Conservation (phyloP, 108 stramenopile genomes). For the Cyclotella distinguenda region DNA sequence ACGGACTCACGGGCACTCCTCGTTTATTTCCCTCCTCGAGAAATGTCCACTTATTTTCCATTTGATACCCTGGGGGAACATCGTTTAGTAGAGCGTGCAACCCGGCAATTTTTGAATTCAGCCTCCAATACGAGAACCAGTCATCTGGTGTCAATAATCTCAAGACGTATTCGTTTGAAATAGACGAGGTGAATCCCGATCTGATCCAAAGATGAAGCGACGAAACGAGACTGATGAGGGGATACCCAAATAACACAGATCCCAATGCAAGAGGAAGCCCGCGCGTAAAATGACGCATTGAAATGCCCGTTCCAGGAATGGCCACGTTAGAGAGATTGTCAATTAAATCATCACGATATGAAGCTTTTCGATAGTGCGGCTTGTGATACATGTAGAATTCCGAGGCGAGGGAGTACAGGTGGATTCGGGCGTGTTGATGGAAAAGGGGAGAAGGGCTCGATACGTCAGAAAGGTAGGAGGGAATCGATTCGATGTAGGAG, state of each 20-base stretch:
- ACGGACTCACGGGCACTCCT: conserved; percentile 92
- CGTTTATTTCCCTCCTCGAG: conserved; percentile 70
- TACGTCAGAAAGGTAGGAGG: conserved; percentile 36
- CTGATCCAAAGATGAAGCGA: conserved; percentile 65
- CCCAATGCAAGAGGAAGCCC: conserved; percentile 40
- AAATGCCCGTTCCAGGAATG: conserved; percentile 95
- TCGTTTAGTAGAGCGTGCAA: conserved; percentile 89
- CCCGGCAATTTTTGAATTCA: conserved; percentile 92
- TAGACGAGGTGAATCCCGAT: conserved; percentile 39
- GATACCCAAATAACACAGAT: conserved; percentile 78
- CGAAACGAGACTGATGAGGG: conserved; percentile 69
- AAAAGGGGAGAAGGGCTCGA: conserved; percentile 44
- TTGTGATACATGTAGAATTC: conserved; percentile 89
- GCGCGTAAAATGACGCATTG: conserved; percentile 69
- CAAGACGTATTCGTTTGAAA: conserved; percentile 71
- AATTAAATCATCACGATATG: conserved; percentile 83
- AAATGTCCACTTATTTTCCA: conserved; percentile 99
- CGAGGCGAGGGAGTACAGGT: conserved; percentile 87
- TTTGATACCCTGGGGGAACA: conserved; percentile 74
- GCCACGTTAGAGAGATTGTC: conserved; percentile 97
- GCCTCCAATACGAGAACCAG: conserved; percentile 96
- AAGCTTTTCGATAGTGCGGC: conserved; percentile 92
- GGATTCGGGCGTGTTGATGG: conserved; percentile 82
- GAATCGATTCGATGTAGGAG: conserved; percentile 37
- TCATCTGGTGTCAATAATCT: conserved; percentile 91